Conservation (phyloP, 169 alveolate genomes). For the Cryptosporidium tyzzeri region DNA sequence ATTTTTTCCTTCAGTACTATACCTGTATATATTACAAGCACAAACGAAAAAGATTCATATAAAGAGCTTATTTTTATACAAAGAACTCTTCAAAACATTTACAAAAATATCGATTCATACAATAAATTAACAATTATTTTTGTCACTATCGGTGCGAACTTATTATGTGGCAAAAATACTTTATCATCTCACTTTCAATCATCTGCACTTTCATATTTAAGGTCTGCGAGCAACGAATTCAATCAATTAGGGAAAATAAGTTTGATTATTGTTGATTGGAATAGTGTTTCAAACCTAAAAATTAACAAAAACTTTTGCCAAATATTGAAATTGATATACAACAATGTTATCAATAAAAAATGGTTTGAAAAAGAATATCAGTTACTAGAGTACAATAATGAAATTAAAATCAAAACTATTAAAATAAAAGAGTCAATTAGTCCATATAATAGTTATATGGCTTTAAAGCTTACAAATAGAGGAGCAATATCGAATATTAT, state of each 20-base stretch:
- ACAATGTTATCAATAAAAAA: neutral
- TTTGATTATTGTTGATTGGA: constrained; percentile 17
- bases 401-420: constrained; percentile 10
- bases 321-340: constrained; percentile 7
- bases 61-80: constrained; percentile 22
- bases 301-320: neutral
- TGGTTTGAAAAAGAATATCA: constrained; percentile 57
- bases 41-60: constrained; percentile 38
- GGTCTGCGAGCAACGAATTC: constrained; percentile 63
- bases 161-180: constrained; percentile 18
- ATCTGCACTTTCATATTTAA: constrained; percentile 54
- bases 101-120: neutral
- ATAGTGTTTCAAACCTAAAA: constrained; percentile 8
- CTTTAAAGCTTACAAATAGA: constrained; percentile 14
- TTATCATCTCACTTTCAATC: constrained; percentile 53
- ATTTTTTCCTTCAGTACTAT: neutral
- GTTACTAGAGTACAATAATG: constrained; percentile 1
- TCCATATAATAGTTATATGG: neutral
- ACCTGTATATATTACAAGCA: constrained; percentile 42
- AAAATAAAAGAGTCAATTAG: constrained; percentile 6
- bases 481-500: constrained; percentile 63
- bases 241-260: neutral
- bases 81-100: constrained; percentile 17
- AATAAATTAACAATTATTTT: constrained; percentile 4
- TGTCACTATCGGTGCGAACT: constrained; percentile 40